Conservation (phyloP, 2,329 filamentous ascomycete species). For the Rosellinia necatrix region DNA sequence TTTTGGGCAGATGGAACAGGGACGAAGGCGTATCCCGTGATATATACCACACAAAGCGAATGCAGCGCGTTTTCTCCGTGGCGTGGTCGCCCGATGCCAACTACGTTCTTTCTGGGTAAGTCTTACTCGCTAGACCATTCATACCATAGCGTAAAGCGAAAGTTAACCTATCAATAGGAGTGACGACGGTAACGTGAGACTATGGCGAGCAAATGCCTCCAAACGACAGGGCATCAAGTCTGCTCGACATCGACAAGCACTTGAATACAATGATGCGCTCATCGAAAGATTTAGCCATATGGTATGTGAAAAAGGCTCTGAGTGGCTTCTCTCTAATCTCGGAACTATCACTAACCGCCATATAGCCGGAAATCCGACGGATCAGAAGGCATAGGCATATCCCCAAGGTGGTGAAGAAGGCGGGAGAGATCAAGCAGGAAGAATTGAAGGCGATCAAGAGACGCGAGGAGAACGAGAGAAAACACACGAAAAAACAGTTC, state of each 20-base stretch:
- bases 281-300: slow-evolving; percentile 88
- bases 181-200: slow-evolving; percentile 79
- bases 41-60: slow-evolving; percentile 95
- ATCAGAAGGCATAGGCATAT: slow-evolving; percentile 91
- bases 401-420: slow-evolving; percentile 94
- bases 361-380: slow-evolving; percentile 77
- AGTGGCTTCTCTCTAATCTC: neutral
- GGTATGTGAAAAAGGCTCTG: slow-evolving; percentile 43
- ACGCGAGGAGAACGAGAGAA: slow-evolving; percentile 90
- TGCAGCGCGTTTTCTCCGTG: slow-evolving; percentile 78
- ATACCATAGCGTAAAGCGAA: neutral
- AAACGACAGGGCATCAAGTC: slow-evolving; percentile 84
- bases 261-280: slow-evolving; percentile 90
- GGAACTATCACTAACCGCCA: slow-evolving; percentile 21
- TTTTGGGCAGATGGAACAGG: slow-evolving; percentile 65
- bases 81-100: slow-evolving; percentile 87
- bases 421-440: slow-evolving; percentile 88
- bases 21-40: slow-evolving; percentile 84
- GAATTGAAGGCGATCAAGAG: slow-evolving; percentile 88
- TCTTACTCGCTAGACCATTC: slow-evolving; percentile 57
- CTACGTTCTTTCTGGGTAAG: slow-evolving; percentile 91
- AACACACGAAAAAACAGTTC: slow-evolving; percentile 84
- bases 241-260: slow-evolving; percentile 79
- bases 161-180: slow-evolving; percentile 12
- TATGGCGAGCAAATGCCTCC: slow-evolving; percentile 90